phyloP scores from a whole-genome alignment of 2,329 filamentous ascomycete genomes.

The Aspergillus alliaceus region DNA sequence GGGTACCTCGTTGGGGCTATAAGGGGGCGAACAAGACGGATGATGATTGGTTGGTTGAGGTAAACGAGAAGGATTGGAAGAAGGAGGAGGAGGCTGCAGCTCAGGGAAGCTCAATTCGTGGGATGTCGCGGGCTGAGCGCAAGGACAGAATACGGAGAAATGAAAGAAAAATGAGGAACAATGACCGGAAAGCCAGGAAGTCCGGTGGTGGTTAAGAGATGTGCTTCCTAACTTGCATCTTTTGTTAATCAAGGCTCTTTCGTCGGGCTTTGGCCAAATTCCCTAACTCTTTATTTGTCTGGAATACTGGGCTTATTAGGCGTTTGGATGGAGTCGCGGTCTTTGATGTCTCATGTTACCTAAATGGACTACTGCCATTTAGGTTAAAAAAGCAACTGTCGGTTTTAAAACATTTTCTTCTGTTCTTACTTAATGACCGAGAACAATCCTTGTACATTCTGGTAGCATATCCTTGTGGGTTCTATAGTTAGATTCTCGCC shows the following conservation, averaged over 20 bases:
- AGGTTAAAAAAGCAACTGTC: constrained; percentile 15
- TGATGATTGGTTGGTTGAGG: constrained; percentile 86
- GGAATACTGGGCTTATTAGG: constrained; percentile 21
- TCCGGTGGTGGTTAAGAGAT: constrained; percentile 21
- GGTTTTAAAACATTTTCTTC: neutral
- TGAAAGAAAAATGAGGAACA: constrained; percentile 68
- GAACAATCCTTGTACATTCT: neutral
- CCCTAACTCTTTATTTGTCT: constrained; percentile 15
- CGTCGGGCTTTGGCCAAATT: constrained; percentile 5
- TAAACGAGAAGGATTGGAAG: constrained; percentile 74
- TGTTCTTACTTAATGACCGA: neutral
- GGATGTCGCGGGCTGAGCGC: constrained; percentile 66
- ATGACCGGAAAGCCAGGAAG: constrained; percentile 54
- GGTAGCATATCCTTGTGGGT: neutral
- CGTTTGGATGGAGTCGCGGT: constrained; percentile 26
- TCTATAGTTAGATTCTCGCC: neutral
- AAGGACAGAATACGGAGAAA: constrained; percentile 64
- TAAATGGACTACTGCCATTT: constrained; percentile 4
- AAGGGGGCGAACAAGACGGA: constrained; percentile 84
- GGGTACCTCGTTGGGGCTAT: constrained; percentile 94
- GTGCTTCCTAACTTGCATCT: neutral
- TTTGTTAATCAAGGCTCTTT: constrained; percentile 10
- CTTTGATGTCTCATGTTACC: constrained; percentile 14
- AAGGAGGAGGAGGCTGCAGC: constrained; percentile 59
- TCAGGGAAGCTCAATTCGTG: constrained; percentile 64